These are phyloP conservation scores for Dothiorella sarmentorum DNA, from an alignment of 2,329 filamentous ascomycete genomes.

Conservation along the genomic window DNA sequence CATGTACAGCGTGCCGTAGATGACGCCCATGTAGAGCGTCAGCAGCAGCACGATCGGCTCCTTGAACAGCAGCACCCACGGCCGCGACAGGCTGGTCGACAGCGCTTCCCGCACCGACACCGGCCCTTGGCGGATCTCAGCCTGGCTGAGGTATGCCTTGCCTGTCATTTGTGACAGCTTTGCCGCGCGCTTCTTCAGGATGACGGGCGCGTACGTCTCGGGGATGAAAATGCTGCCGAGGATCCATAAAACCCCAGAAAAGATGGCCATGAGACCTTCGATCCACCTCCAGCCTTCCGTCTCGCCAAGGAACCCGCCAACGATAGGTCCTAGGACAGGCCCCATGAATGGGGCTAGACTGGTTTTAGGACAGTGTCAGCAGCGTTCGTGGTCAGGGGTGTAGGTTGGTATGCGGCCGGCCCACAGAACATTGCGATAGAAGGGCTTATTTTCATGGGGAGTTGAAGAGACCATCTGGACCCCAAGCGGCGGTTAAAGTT, in stretches of 20 bases:
- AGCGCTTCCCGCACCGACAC: constrained; percentile 49
- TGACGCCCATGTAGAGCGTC: constrained; percentile 63
- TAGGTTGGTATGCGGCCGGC: too few relatives aligned
- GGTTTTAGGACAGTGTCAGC: not conserved
- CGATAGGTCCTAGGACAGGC: constrained; percentile 59
- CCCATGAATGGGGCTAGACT: constrained; percentile 44
- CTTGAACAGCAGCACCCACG: constrained; percentile 65
- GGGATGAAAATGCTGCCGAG: constrained; percentile 40
- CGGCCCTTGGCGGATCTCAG: constrained; percentile 42
- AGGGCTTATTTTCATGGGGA: too few relatives aligned
- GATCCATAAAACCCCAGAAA: constrained; percentile 44
- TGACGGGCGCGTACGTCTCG: constrained; percentile 50
- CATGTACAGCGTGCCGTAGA: constrained; percentile 51
- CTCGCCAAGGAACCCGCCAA: constrained; percentile 64
- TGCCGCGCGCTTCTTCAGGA: constrained; percentile 49
- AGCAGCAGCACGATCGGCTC: constrained; percentile 67
- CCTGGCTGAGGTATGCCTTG: constrained; percentile 49
- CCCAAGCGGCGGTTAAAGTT: too few relatives aligned
- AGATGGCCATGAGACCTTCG: constrained; percentile 55
- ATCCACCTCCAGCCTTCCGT: constrained; percentile 68
- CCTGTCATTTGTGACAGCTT: constrained; percentile 48
- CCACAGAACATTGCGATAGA: too few relatives aligned
- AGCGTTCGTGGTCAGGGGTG: too few relatives aligned
- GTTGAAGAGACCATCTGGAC: too few relatives aligned
- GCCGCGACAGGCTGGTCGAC: constrained; percentile 57